A percentile compares a stretch with the other conserved stretches of the same genome.
Evolutionary conservation across 176 grass and related monocot species (phyloP).

Genomic region (Lolium multiflorum): DNA sequence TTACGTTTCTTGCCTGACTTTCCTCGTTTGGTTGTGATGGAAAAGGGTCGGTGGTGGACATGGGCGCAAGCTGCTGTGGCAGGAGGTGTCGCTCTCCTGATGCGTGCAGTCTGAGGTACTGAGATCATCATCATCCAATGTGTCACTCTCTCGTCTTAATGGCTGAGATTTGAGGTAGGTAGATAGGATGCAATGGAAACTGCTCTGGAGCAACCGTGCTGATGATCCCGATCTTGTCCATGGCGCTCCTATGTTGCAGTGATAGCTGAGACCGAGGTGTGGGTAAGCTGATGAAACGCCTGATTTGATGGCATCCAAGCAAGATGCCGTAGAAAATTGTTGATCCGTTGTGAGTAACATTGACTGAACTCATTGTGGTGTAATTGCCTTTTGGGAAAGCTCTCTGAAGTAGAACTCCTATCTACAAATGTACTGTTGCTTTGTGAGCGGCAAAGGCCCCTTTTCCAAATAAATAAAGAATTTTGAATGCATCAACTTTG

Average conservation of each 20-base stretch:
- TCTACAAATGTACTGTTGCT: background rate
- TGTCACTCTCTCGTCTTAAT: slow-evolving; percentile 2
- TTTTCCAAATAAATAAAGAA: background rate
- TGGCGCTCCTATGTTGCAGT: background rate
- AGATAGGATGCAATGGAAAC: background rate
- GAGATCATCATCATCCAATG: background rate
- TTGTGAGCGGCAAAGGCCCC: background rate
- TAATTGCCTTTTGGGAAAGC: background rate
- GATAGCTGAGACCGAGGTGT: background rate
- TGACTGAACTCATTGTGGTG: background rate
- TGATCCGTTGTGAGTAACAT: background rate
- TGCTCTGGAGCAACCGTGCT: background rate
- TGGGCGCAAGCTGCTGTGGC: slow-evolving; percentile 46
- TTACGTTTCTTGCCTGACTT: background rate
- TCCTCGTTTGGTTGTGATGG: slow-evolving; percentile 33
- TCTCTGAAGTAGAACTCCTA: background rate
- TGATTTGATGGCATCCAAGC: background rate
- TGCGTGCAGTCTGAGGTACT: background rate
- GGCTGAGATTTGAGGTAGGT: slow-evolving; percentile 15
- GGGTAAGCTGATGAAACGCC: slow-evolving; percentile 2
- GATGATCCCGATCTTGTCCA: background rate
- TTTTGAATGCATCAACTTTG: background rate
- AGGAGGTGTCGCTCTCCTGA: slow-evolving; percentile 19
- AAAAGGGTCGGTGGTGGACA: slow-evolving; percentile 29
- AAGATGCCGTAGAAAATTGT: background rate